Base-by-base conservation (phyloP, 192 early-diverging fungal genomes). In the Entomortierella lignicola region DNA sequence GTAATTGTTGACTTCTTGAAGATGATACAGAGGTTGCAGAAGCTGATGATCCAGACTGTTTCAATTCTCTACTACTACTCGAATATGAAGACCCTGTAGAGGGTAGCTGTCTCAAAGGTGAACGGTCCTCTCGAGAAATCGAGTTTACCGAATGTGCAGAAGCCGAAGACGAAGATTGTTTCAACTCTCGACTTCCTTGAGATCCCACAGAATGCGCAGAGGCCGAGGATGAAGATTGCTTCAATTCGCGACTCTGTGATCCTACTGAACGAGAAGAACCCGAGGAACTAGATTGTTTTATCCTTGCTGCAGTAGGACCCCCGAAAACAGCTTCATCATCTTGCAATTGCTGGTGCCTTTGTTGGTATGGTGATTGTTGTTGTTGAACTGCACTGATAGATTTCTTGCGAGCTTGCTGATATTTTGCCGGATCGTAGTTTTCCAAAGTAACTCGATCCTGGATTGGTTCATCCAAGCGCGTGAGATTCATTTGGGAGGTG, bases 381-480 rank as follows among this genome's bases (percentile, higher is more conserved):
- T 64, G 60, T 20, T 70, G 68, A 48, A 12, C 48, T 5, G 72
- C 47, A 32, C 39, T 66, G 23, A 43, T 37, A 4, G 72, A 53
- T 50, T 74, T 74, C 44, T 65, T 65, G 3, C 72, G 63, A 18
- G 72, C 51, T 48, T 74, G 72, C 42, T 74, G 63, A 58, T 74
- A 74, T 37, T 48, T 47, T 8, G 59, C 23, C 42, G 66, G 72
- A 25, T 74, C 72, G 48, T 74, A 74, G 31, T n/a, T 42, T 42
- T 74, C 55, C 8, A 66, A 20, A 20, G 21, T 29, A 2, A 66
- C 57, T 18, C 72, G 72, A 50, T 74, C 72, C 52, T 62, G 63
- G 2, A 74, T 26, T 5, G 72, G 72, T 5, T 66, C 72, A 6
- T 74, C 72, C 15, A 74, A n/a, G 1, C 43, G 63, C 17, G 72